These are phyloP conservation scores for Vigna angularis DNA, from an alignment of 306 rosid genomes.

Conservation along the genomic window DNA sequence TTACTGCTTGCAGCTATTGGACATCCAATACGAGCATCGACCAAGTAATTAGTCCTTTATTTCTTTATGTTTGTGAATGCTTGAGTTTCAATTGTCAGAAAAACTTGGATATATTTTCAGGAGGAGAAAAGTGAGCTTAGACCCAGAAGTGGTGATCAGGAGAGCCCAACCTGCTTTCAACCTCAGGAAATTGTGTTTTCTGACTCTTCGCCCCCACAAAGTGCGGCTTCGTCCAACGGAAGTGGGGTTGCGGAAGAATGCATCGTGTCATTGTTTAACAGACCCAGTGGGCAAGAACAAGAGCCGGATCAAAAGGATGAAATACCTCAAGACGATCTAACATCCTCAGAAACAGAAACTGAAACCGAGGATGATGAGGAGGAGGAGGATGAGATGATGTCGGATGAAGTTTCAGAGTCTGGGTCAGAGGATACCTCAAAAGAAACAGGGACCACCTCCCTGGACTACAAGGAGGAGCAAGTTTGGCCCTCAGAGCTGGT, in stretches of 20 bases:
- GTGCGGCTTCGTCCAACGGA: slow-evolving; percentile 42
- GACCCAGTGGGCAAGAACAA: slow-evolving; percentile 13
- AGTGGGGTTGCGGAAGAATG: slow-evolving; percentile 19
- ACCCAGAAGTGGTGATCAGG: background rate
- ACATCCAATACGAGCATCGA: slow-evolving; percentile 15
- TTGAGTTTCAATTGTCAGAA: background rate
- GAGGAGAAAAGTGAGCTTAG: slow-evolving; percentile 42
- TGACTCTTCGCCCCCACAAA: slow-evolving; percentile 50
- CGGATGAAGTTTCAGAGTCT: slow-evolving; percentile 21
- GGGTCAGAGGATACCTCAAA: slow-evolving; percentile 41
- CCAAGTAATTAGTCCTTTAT: slow-evolving; percentile 2
- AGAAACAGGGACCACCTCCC: slow-evolving; percentile 40
- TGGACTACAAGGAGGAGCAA: slow-evolving; percentile 40
- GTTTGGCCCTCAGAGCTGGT: slow-evolving; percentile 48
- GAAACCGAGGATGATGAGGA: slow-evolving; percentile 23
- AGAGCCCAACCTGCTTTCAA: slow-evolving; percentile 7
- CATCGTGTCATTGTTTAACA: background rate
- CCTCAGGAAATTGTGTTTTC: slow-evolving; percentile 51
- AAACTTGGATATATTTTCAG: slow-evolving; percentile 37
- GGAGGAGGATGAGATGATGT: background rate
- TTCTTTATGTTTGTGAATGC: background rate
- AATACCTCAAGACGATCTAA: slow-evolving; percentile 30
- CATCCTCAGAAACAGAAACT: slow-evolving; percentile 37
- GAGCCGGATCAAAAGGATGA: slow-evolving; percentile 38
- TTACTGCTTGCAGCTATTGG: slow-evolving; percentile 26